Evolutionary conservation across 495 filamentous ascomycete species (phyloP), one percentile per base, ranked within the genome.

Genomic region (Trichoderma virens): DNA sequence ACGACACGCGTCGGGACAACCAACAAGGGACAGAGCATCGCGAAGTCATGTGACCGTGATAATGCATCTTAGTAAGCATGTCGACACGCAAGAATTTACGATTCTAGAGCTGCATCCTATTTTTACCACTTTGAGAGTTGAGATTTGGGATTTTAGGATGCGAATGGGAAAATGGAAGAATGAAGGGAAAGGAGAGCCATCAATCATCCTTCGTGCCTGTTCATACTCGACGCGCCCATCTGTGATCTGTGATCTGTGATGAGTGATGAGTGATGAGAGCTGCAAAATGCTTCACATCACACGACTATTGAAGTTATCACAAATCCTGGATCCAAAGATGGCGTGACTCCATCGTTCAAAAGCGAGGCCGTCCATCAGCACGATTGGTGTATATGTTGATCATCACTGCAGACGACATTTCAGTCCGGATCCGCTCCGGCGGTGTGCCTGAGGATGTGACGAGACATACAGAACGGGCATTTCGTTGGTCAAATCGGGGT

Each of bases 31-130:
- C 27, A 61, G 0, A 18, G 27, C 35, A 62, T 62, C 61, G 38
- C 61, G 61, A 62, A 62, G 35, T 62, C 61, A 62, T 7, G 61
- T 62, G 61, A 62, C 20, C 30, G 5, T 59, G 45, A 54, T 35
- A 20, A 59, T 11, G 16, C 16, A 2, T 11, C 59, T 39, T 39
- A 38, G 35, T 61, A 34, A 61, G 31, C 31, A 13, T 0, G 14
- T 25, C 5, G 20, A 3, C 11, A 61, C 20, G 31, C 30, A 61
- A 14, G 3, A 3, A 30, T 16, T 25, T 27, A 59, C 6, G 16
- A 25, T 11, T 9, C 20, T 8, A 59, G 1, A 59, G 25, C 4
- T 16, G 28, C 27, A 35, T 60, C 32, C 16, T 13, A 20, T 31
- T 13, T 61, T 61, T n/a, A n/a, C n/a, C n/a, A n/a, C n/a, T n/a